These are phyloP conservation scores for Fusarium coicis DNA, from an alignment of 2,329 filamentous ascomycete genomes.

Conservation along the genomic window DNA sequence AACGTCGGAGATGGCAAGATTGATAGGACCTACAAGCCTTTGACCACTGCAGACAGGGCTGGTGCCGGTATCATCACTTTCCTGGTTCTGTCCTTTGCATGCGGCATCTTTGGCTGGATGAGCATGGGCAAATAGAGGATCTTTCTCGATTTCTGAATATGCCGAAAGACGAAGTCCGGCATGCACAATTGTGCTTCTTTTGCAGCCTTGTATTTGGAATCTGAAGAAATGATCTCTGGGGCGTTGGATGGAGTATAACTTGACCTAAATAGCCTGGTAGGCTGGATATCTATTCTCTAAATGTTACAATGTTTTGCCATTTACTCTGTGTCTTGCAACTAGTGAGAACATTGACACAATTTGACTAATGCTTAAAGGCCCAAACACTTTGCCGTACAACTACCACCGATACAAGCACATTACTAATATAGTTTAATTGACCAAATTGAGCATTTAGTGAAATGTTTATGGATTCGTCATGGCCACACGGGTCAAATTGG, in stretches of 20 bases:
- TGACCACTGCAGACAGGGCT: slow-evolving; percentile 58
- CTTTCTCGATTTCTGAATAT: slow-evolving; percentile 15
- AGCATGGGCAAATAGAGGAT: slow-evolving; percentile 50
- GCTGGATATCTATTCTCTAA: slow-evolving; percentile 25
- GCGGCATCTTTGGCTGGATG: slow-evolving; percentile 61
- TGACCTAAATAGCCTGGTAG: slow-evolving; percentile 37
- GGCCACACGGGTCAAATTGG: background rate
- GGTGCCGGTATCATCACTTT: slow-evolving; percentile 61
- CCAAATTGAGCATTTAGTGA: background rate
- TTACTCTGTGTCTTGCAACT: background rate
- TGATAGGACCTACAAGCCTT: slow-evolving; percentile 46
- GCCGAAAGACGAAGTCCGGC: slow-evolving; percentile 11
- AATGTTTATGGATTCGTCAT: background rate
- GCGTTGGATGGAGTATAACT: slow-evolving; percentile 43
- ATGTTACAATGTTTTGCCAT: slow-evolving; percentile 14
- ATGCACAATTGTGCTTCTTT: slow-evolving; percentile 22
- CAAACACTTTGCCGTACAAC: background rate
- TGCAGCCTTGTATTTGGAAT: slow-evolving; percentile 25
- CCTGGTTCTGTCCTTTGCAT: slow-evolving; percentile 54
- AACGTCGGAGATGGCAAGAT: slow-evolving; percentile 51
- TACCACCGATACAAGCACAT: background rate
- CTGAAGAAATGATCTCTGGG: slow-evolving; percentile 28
- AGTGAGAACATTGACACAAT: background rate
- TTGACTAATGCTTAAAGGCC: background rate
- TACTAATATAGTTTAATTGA: background rate